These are phyloP conservation scores for Graphiopsis chlorocephala DNA, from an alignment of 2,329 filamentous ascomycete species.

Conservation along the genomic window DNA sequence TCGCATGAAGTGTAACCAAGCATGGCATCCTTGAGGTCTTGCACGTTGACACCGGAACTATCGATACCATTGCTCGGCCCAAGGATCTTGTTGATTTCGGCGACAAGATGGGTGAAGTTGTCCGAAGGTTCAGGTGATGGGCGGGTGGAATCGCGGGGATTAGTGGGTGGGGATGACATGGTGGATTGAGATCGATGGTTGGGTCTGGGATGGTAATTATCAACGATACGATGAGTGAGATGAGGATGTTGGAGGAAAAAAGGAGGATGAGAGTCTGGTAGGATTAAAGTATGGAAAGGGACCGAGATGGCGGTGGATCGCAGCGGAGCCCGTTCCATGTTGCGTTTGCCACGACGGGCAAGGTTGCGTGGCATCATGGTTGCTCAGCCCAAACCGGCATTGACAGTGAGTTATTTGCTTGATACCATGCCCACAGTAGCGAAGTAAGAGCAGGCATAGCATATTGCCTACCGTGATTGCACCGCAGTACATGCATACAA, in stretches of 20 bases:
- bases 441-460: neutral
- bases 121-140: conserved; percentile 6
- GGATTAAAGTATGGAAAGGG: conserved; percentile 12
- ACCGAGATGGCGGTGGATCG: conserved; percentile 9
- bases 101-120: conserved; percentile 67
- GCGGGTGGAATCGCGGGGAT: conserved; percentile 10
- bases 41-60: conserved; percentile 75
- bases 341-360: conserved; percentile 1
- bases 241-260: neutral
- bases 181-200: neutral
- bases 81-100: conserved; percentile 69
- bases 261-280: neutral
- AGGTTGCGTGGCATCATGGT: neutral
- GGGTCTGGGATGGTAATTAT: neutral
- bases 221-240: neutral
- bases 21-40: conserved; percentile 71
- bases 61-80: conserved; percentile 78
- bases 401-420: neutral
- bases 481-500: neutral
- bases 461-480: neutral
- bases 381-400: neutral
- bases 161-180: neutral
- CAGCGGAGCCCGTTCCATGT: neutral
- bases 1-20: conserved; percentile 66
- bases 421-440: neutral